Base-by-base conservation (phyloP, 1,284 basidiomycete species). In the Boletus subluridellus region DNA sequence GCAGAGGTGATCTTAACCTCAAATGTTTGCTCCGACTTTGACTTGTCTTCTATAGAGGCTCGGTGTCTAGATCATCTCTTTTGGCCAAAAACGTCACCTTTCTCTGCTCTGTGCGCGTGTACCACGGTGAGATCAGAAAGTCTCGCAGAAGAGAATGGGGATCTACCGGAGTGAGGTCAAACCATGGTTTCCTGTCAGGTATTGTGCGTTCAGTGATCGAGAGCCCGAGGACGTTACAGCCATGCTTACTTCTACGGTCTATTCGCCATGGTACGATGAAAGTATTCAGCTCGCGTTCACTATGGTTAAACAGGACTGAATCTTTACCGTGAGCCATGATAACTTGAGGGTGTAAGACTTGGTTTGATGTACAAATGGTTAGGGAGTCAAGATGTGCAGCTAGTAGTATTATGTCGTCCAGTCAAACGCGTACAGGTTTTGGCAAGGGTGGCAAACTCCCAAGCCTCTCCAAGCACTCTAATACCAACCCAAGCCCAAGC, bases 391-490 rank as follows among this genome's bases (percentile, higher is more conserved):
- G 42, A 21, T 37, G 21, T 9, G 39, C 35, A 7, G 35, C 14
- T 38, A n/a, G 5, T 35, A 35, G 1, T n/a, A 26, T 9, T 55
- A 21, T 30, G 9, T 11, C 32, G 12, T 9, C 17, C 4, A 5
- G 34, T 64, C 21, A 54, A 50, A 11, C 12, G 51, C 50, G 62
- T 52, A 34, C 45, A 39, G 62, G 35, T 1, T 47, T 47, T 52
- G 53, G 57, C 60, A 62, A 38, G 39, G 69, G 65, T 7, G 68
- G 68, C 24, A 72, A 46, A 52, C 71, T 49, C 30, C 65, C 61
- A 4, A 87, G 69, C 50, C 67, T 73, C 37, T 85, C 81, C 63
- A 90, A 68, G 59, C 79, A 83, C 52, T 87, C 82, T 53, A 88
- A 78, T 24, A 89, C 76, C 17, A 80, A 72, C 5, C 78, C 78